Evolutionary conservation across 2,329 filamentous ascomycete species (phyloP).

Genomic region (Talaromyces sp.): DNA sequence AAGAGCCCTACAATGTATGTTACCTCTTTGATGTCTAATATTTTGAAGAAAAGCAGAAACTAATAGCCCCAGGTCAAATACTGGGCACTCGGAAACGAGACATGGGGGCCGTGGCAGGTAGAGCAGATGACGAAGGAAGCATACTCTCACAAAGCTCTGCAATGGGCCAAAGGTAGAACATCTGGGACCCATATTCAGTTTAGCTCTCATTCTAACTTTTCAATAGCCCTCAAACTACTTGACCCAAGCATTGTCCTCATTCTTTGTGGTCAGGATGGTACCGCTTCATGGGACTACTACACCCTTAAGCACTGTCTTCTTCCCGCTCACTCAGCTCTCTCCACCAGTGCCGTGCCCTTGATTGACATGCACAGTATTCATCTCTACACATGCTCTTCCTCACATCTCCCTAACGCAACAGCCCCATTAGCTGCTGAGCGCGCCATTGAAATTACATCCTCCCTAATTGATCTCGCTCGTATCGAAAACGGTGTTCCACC

Average conservation of each 20-base stretch:
- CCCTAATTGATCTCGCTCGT: slow-evolving; percentile 71
- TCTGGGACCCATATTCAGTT: neutral
- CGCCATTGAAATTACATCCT: slow-evolving; percentile 69
- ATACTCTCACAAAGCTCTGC: slow-evolving; percentile 61
- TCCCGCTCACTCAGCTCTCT: slow-evolving; percentile 47
- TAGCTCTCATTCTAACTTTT: slow-evolving; percentile 3
- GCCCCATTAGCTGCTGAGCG: slow-evolving; percentile 72
- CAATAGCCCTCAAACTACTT: slow-evolving; percentile 42
- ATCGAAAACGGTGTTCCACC: slow-evolving; percentile 64
- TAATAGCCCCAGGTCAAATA: slow-evolving; percentile 63
- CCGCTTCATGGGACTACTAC: slow-evolving; percentile 71
- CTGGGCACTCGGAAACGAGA: slow-evolving; percentile 81
- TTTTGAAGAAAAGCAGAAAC: slow-evolving; percentile 11
- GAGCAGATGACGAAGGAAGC: slow-evolving; percentile 62
- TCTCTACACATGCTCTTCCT: slow-evolving; percentile 68
- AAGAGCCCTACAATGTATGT: slow-evolving; percentile 71
- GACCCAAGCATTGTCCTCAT: slow-evolving; percentile 72
- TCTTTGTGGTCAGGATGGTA: slow-evolving; percentile 72
- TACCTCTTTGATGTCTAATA: neutral
- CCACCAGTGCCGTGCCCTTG: slow-evolving; percentile 47
- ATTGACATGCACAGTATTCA: slow-evolving; percentile 84
- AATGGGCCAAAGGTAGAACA: slow-evolving; percentile 58
- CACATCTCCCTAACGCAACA: slow-evolving; percentile 59
- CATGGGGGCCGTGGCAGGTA: slow-evolving; percentile 64
- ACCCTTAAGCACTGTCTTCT: slow-evolving; percentile 70